Evolutionary conservation across 1,284 basidiomycete genomes (phyloP).

Genomic region (Pseudozyma hubeiensis): DNA sequence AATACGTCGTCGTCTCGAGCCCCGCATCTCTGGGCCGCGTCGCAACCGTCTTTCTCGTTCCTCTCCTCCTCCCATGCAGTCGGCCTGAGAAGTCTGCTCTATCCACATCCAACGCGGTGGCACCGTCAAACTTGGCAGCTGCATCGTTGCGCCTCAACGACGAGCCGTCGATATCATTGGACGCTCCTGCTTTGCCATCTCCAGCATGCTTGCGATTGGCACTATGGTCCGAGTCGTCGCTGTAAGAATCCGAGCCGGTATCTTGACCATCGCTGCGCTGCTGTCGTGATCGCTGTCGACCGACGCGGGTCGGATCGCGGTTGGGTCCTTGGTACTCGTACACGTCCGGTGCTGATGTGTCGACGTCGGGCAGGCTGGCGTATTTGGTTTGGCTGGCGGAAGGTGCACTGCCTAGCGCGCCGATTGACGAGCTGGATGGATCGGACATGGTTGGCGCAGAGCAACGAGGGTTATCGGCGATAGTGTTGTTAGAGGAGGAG

Average conservation of each 20-base stretch:
- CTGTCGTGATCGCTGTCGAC: constrained; percentile 15
- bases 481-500: not conserved
- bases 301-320: constrained; percentile 5
- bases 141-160: constrained; percentile 25
- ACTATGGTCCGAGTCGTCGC: constrained; percentile 27
- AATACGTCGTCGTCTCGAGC: constrained; percentile 40
- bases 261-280: constrained; percentile 6
- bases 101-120: constrained; percentile 22
- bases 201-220: constrained; percentile 34
- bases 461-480: not conserved
- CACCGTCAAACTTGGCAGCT: constrained; percentile 30
- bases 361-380: constrained; percentile 46
- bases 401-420: not conserved
- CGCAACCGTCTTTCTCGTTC: constrained; percentile 1
- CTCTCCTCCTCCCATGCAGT: constrained; percentile 6
- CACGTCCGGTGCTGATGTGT: constrained; percentile 43
- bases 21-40: constrained; percentile 35
- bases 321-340: constrained; percentile 26
- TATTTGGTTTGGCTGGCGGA: constrained; percentile 33
- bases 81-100: constrained; percentile 30
- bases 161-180: constrained; percentile 34
- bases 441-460: constrained; percentile 15
- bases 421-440: constrained; percentile 7
- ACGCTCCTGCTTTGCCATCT: constrained; percentile 8
- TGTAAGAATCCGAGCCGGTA: constrained; percentile 16